Evolutionary conservation across 1,284 basidiomycete species (phyloP).

Genomic region (Heterobasidion annosum): DNA sequence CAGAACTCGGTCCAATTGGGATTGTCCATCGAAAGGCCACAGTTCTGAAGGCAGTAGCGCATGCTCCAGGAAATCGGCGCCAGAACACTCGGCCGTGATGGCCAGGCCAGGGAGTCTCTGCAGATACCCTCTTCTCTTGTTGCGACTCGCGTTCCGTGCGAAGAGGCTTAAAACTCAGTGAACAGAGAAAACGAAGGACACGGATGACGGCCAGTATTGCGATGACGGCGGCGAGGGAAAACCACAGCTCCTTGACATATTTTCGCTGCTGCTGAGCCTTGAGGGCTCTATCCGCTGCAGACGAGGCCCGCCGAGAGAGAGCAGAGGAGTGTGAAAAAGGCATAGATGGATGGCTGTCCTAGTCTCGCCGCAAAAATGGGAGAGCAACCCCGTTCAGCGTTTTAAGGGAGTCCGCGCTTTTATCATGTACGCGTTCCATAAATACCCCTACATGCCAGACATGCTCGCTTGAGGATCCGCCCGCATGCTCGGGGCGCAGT

Average conservation of each 20-base stretch:
- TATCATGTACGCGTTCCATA: not conserved
- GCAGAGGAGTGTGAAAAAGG: constrained; percentile 8
- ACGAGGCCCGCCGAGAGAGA: constrained; percentile 11
- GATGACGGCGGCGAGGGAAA: constrained; percentile 28
- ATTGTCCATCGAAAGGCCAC: constrained; percentile 32
- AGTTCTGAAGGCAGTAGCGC: constrained; percentile 30
- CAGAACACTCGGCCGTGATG: constrained; percentile 17
- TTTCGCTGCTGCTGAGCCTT: constrained; percentile 19
- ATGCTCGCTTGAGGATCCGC: not conserved
- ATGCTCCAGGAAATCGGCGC: constrained; percentile 23
- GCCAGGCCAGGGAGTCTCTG: constrained; percentile 13
- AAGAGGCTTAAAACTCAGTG: constrained; percentile 8
- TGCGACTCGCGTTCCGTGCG: not conserved
- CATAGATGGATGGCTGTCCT: constrained; percentile 6
- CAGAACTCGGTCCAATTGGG: constrained; percentile 26
- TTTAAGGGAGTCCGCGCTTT: not conserved
- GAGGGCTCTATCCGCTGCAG: constrained; percentile 16
- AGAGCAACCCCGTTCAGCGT: not conserved
- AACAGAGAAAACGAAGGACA: constrained; percentile 16
- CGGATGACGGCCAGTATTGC: constrained; percentile 27
- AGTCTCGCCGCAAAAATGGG: not conserved
- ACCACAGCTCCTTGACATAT: constrained; percentile 23
- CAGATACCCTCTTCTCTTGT: constrained; percentile 13
- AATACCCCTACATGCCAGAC: not conserved
- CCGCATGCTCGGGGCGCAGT: not conserved